A percentile compares a stretch with the other conserved stretches of the same genome.
Evolutionary conservation across 768 basidiomycete genomes (phyloP).

Genomic region (Xerocomellus intermedius): DNA sequence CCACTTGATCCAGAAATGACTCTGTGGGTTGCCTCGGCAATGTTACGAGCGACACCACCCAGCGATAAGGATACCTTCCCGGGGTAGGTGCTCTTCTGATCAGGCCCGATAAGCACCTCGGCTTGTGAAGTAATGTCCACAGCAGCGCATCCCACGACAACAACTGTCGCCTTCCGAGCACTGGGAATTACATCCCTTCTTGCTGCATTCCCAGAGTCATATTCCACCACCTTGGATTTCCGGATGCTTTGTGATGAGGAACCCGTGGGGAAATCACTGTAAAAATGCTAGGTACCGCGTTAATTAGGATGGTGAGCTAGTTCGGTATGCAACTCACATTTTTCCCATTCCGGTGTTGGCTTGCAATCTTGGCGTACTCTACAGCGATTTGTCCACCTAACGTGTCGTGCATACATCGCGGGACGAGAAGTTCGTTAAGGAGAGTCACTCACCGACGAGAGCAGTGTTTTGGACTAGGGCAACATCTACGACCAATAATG

Average conservation of each 20-base stretch:
- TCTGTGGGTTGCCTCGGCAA: conserved; percentile 86
- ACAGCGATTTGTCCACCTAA: conserved; percentile 77
- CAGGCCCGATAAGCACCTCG: conserved; percentile 28
- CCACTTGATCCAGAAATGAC: conserved; percentile 39
- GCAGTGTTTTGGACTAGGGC: conserved; percentile 91
- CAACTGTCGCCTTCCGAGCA: conserved; percentile 43
- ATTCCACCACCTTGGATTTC: neutral
- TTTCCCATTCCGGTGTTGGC: conserved; percentile 15
- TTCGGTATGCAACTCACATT: conserved; percentile 14
- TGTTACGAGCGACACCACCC: conserved; percentile 94
- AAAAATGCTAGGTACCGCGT: conserved; percentile 13
- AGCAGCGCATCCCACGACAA: conserved; percentile 85
- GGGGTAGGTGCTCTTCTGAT: conserved; percentile 73
- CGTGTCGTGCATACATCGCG: neutral
- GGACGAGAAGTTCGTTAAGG: neutral
- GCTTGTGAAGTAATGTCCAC: conserved; percentile 78
- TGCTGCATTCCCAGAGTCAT: neutral
- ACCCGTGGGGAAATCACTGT: neutral
- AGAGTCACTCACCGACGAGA: conserved; percentile 57
- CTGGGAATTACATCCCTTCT: neutral
- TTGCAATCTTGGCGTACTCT: conserved; percentile 59
- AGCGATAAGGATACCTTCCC: conserved; percentile 70
- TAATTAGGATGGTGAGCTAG: neutral
- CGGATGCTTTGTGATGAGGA: neutral
- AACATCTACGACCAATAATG: conserved; percentile 53